phyloP scores from a whole-genome alignment of 2,329 filamentous ascomycete genomes.

The Fusarium succisae region DNA sequence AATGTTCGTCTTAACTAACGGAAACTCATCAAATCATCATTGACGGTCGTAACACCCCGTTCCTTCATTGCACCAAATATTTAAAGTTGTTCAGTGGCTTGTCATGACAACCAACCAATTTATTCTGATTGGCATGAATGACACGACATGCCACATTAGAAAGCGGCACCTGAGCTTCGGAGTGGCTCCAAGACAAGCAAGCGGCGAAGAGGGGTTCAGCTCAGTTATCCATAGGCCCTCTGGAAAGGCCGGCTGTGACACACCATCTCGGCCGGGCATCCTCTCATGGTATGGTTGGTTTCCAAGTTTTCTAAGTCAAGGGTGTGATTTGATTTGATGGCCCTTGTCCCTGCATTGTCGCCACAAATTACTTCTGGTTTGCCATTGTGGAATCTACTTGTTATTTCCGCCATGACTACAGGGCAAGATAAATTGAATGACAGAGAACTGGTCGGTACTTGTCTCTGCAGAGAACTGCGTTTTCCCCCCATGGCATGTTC shows the following conservation, averaged over 20 bases:
- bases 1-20: conserved; percentile 4
- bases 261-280: conserved; percentile 34
- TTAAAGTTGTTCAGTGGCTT: conserved; percentile 36
- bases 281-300: conserved; percentile 31
- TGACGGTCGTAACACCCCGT: not conserved
- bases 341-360: conserved; percentile 33
- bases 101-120: conserved; percentile 23
- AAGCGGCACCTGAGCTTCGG: conserved; percentile 10
- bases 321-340: conserved; percentile 22
- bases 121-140: not conserved
- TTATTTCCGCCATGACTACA: not conserved
- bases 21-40: not conserved
- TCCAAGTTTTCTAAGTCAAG: conserved; percentile 14
- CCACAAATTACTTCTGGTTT: not conserved
- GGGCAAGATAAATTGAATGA: not conserved
- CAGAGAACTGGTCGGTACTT: not conserved
- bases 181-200: conserved; percentile 18
- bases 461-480: not conserved
- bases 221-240: conserved; percentile 11
- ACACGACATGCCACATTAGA: conserved; percentile 18
- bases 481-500: not conserved
- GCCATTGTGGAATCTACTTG: not conserved
- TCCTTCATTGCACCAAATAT: not conserved
- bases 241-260: conserved; percentile 21
- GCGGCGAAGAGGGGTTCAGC: conserved; percentile 5